These are phyloP conservation scores for Diplocarpon rosae DNA, from an alignment of 2,329 filamentous ascomycete species.

Conservation along the genomic window DNA sequence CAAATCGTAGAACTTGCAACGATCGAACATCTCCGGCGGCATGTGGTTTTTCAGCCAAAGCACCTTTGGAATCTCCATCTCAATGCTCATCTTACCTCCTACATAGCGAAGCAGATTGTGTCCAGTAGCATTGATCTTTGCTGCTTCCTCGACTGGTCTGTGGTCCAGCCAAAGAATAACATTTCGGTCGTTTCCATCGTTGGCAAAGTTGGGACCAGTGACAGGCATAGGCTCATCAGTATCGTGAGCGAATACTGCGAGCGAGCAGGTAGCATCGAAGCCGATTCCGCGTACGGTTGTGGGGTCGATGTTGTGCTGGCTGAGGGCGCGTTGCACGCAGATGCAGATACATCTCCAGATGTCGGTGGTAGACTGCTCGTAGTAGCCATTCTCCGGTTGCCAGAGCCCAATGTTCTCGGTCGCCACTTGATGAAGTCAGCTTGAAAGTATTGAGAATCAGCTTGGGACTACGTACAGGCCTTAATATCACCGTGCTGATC, in stretches of 20 bases:
- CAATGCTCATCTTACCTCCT: constrained; percentile 94
- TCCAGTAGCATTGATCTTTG: constrained; percentile 82
- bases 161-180: constrained; percentile 98
- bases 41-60: constrained; percentile 98
- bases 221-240: constrained; percentile 88
- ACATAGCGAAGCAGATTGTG: constrained; percentile 95
- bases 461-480: constrained; percentile 28
- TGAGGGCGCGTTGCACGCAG: constrained; percentile 73
- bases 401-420: constrained; percentile 69
- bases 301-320: constrained; percentile 69
- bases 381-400: constrained; percentile 66
- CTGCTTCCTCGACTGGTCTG: constrained; percentile 79
- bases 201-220: constrained; percentile 75
- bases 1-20: constrained; percentile 95
- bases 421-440: constrained; percentile 35
- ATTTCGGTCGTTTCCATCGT: constrained; percentile 76
- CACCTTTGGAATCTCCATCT: constrained; percentile 99
- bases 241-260: constrained; percentile 80
- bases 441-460: constrained; percentile 1
- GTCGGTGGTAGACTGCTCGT: constrained; percentile 95
- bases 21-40: constrained; percentile 78
- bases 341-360: constrained; percentile 94
- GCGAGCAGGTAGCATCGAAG: constrained; percentile 97
- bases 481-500: constrained; percentile 83
- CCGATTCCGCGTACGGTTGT: constrained; percentile 77